These are phyloP conservation scores for Podospora conica DNA, from an alignment of 495 filamentous ascomycete species.

Conservation along the genomic window DNA sequence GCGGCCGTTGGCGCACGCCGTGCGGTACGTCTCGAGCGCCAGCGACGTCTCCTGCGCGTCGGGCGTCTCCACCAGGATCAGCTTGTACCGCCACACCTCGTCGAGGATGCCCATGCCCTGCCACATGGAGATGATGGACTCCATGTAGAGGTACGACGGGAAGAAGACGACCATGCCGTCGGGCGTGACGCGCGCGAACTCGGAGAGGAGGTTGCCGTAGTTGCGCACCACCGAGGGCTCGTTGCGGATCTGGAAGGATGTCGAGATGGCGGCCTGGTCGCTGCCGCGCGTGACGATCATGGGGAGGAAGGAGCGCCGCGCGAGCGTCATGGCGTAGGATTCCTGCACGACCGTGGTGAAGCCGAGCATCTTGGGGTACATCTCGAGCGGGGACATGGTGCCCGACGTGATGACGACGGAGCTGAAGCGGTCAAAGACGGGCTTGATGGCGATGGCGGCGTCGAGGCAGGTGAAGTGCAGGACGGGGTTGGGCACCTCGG, in stretches of 20 bases:
- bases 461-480: constrained; percentile 96
- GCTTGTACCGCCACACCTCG: constrained; percentile 98
- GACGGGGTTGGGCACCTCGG: constrained; percentile 91
- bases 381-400: constrained; percentile 92
- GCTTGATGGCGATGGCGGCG: constrained; percentile 96
- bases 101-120: constrained; percentile 96
- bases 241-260: constrained; percentile 88
- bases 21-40: constrained; percentile 93
- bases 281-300: constrained; percentile 95
- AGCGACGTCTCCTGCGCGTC: constrained; percentile 96
- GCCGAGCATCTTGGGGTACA: constrained; percentile 98
- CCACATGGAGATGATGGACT: constrained; percentile 98
- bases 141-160: constrained; percentile 98
- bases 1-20: constrained; percentile 92
- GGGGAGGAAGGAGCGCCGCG: constrained; percentile 88
- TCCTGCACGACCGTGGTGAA: constrained; percentile 90
- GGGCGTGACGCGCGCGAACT: constrained; percentile 90
- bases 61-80: constrained; percentile 96
- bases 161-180: constrained; percentile 99
- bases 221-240: constrained; percentile 92
- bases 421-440: constrained; percentile 93
- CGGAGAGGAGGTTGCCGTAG: constrained; percentile 85
- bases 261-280: constrained; percentile 87
- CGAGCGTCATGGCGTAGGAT: constrained; percentile 95
- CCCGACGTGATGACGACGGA: constrained; percentile 99